Base-by-base conservation (phyloP, 2,329 filamentous ascomycete genomes). In the Monilinia vaccinii-corymbosi region DNA sequence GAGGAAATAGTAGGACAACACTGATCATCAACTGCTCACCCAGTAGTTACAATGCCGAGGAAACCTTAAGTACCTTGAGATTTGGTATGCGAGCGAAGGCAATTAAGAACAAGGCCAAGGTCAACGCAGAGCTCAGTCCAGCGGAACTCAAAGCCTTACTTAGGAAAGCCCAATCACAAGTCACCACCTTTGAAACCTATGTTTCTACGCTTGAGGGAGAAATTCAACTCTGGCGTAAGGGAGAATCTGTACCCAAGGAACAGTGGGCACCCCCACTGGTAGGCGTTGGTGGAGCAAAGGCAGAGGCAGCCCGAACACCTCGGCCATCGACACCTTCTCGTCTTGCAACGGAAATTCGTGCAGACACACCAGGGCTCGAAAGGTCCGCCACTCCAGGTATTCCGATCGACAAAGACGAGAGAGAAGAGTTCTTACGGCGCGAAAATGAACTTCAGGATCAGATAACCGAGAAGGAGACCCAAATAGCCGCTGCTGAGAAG, bases 31-130 rank as follows among this genome's bases (percentile, higher is more conserved):
- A 97, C 75, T 97, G 92, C 74, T 97, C 94, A n/a, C 94, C 94
- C 1, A 96, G 90, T 77, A 96, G 91, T 72, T 97, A 97, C 79
- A 97, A 99, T 78, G 93, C 97, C 76, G 85, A 87, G 58, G 94
- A 99, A 77, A 97, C 94, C 0, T 77, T 97, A 52, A 88, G 91
- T 66, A 99, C 94, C 0, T 77, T 99, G 62, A 85, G 92, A 49
- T 99, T 97, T 72, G 94, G 94, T 78, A 95, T 94, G 76, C 82
- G 94, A 73, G 94, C 94, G 61, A 99, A 99, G 79, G 89, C 91
- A 0, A 99, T 99, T 79, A 97, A 97, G 87, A 97, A 97, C 80
- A 97, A 97, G 81, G 94, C 94, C 75, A 99, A 97, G 87, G 88
- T 99, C 82, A 99, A 99, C 73, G 92, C 93, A 49, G 94, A 99